These are phyloP conservation scores for Aegilops longissima DNA, from an alignment of 176 grass and related monocot genomes.

Conservation along the genomic window DNA sequence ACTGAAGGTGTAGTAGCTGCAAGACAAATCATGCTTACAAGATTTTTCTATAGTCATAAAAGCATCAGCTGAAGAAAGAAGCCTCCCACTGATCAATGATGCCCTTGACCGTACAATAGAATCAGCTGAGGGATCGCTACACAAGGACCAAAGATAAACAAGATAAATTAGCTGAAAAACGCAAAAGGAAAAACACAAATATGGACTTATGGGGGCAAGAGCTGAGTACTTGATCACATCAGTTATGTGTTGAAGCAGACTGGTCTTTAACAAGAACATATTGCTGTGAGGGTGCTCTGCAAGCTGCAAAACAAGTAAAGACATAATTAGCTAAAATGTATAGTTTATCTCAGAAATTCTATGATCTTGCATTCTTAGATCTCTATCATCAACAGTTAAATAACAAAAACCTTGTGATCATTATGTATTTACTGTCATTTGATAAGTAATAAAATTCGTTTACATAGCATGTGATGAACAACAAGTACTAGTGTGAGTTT, in stretches of 20 bases:
- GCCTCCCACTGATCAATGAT: constrained; percentile 78
- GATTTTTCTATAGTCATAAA: constrained; percentile 49
- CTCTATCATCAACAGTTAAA: not conserved
- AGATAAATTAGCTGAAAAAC: not conserved
- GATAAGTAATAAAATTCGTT: constrained; percentile 10
- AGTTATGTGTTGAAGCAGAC: constrained; percentile 76
- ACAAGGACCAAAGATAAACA: constrained; percentile 22
- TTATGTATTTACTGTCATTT: constrained; percentile 3
- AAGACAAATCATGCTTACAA: constrained; percentile 52
- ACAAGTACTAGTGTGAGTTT: not conserved
- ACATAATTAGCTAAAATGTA: constrained; percentile 31
- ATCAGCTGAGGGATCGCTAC: constrained; percentile 68
- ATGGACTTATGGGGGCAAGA: not conserved
- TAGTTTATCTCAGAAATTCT: constrained; percentile 9
- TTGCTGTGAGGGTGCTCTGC: constrained; percentile 77
- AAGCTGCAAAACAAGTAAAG: constrained; percentile 52
- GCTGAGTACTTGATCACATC: constrained; percentile 71
- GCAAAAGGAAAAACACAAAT: constrained; percentile 4
- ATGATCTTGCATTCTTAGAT: not conserved
- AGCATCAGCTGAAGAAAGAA: constrained; percentile 75
- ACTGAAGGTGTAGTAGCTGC: constrained; percentile 9
- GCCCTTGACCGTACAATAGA: constrained; percentile 80
- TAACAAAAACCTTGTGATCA: not conserved
- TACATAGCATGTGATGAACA: not conserved
- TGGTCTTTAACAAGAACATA: constrained; percentile 64